These are phyloP conservation scores for Penicillium herquei DNA, from an alignment of 495 filamentous ascomycete species.

Conservation along the genomic window DNA sequence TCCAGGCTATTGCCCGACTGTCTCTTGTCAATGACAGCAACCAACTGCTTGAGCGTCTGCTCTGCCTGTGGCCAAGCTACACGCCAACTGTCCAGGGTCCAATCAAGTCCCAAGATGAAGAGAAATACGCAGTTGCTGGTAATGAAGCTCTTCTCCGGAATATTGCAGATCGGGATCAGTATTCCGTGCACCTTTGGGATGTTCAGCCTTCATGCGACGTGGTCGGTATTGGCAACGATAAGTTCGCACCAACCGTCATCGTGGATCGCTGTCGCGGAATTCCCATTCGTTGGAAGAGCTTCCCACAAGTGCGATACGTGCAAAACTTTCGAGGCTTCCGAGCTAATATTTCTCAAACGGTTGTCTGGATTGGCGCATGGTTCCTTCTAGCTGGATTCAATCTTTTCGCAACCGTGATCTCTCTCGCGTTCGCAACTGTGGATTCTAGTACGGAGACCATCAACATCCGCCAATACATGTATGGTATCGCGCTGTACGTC, in stretches of 20 bases:
- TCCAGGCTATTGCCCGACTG: constrained; percentile 9
- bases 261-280: constrained; percentile 13
- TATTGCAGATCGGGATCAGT: constrained; percentile 16
- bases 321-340: constrained; percentile 7
- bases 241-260: constrained; percentile 12
- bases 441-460: not conserved
- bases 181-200: constrained; percentile 13
- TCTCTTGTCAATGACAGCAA: constrained; percentile 14
- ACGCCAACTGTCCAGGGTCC: not conserved
- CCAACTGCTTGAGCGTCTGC: constrained; percentile 5
- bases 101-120: not conserved
- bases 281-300: constrained; percentile 16
- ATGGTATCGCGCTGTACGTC: constrained; percentile 5
- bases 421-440: constrained; percentile 1
- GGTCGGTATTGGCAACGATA: constrained; percentile 13
- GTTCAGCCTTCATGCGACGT: constrained; percentile 11
- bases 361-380: constrained; percentile 11
- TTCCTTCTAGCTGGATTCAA: constrained; percentile 4
- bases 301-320: constrained; percentile 11
- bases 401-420: constrained; percentile 6
- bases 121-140: not conserved
- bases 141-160: constrained; percentile 11
- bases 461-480: constrained; percentile 1
- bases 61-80: constrained; percentile 4
- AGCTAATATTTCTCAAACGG: constrained; percentile 4